Conservation (phyloP, 2,329 filamentous ascomycete species). For the Aspergillus tubingensis region DNA sequence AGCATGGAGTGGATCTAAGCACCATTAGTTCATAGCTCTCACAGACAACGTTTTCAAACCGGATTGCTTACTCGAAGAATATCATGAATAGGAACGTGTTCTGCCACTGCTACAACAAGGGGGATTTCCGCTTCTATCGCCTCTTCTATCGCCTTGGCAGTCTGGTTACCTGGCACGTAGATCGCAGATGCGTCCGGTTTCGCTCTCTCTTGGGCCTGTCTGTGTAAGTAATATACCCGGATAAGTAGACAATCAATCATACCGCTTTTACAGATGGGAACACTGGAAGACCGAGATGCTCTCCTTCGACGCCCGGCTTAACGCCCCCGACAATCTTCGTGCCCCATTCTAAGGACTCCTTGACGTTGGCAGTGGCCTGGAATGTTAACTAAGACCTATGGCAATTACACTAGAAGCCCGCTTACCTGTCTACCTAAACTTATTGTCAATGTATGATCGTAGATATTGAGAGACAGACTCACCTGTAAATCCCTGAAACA, state of each 20-base stretch:
- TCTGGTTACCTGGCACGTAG: slow-evolving; percentile 75
- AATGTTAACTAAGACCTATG: slow-evolving; percentile 9
- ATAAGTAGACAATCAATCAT: not conserved
- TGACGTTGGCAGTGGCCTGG: slow-evolving; percentile 72
- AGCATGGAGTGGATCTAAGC: slow-evolving; percentile 67
- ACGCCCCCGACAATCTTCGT: slow-evolving; percentile 80
- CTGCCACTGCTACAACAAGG: slow-evolving; percentile 75
- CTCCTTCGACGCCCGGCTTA: slow-evolving; percentile 67
- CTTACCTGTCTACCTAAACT: slow-evolving; percentile 39
- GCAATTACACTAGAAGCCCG: slow-evolving; percentile 5
- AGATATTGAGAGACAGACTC: slow-evolving; percentile 12
- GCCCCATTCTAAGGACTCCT: slow-evolving; percentile 74
- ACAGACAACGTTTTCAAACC: not conserved
- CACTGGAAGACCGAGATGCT: slow-evolving; percentile 73
- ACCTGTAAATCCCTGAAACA: slow-evolving; percentile 73
- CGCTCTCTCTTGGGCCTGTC: slow-evolving; percentile 65
- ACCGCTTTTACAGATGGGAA: slow-evolving; percentile 67
- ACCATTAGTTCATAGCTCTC: slow-evolving; percentile 3
- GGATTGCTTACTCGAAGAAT: slow-evolving; percentile 63
- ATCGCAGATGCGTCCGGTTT: slow-evolving; percentile 78
- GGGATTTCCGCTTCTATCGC: slow-evolving; percentile 78
- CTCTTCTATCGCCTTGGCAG: slow-evolving; percentile 72
- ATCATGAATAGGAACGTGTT: slow-evolving; percentile 77
- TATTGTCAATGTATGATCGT: slow-evolving; percentile 5
- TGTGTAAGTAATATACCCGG: not conserved